Conservation (phyloP, 2,329 filamentous ascomycete species). For the Sporothrix pallida region DNA sequence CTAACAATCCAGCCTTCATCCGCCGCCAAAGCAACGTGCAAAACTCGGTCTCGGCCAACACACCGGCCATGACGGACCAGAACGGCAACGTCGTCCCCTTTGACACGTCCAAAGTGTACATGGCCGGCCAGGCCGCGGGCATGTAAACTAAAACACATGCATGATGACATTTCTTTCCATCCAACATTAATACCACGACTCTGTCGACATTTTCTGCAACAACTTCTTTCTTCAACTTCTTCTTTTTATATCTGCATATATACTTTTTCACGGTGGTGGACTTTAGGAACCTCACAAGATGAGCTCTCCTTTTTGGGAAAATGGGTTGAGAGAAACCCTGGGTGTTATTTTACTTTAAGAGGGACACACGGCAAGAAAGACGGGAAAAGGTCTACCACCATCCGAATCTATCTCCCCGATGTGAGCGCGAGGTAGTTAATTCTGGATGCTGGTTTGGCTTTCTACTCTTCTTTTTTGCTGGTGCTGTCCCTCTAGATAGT, state of each 20-base stretch:
- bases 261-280: slow-evolving; percentile 2
- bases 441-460: not conserved
- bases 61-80: slow-evolving; percentile 54
- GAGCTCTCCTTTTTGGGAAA: not conserved
- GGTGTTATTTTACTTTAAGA: not conserved
- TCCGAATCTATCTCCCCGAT: slow-evolving; percentile 16
- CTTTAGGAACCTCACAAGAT: not conserved
- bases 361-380: not conserved
- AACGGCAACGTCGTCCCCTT: slow-evolving; percentile 55
- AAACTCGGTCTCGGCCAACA: slow-evolving; percentile 45
- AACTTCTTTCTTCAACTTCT: not conserved
- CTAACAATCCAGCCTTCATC: slow-evolving; percentile 30
- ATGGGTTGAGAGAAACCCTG: not conserved
- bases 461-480: not conserved
- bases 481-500: not conserved
- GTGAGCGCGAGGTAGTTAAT: slow-evolving; percentile 20
- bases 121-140: slow-evolving; percentile 48
- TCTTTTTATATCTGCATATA: not conserved
- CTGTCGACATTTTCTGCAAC: not conserved
- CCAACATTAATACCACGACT: no score
- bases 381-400: not conserved
- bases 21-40: slow-evolving; percentile 38
- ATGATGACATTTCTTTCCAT: not conserved
- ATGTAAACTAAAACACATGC: slow-evolving; percentile 41
- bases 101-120: slow-evolving; percentile 51